These are phyloP conservation scores for Pelargonium nanum DNA, from an alignment of 345 rosid species.

Conservation along the genomic window DNA sequence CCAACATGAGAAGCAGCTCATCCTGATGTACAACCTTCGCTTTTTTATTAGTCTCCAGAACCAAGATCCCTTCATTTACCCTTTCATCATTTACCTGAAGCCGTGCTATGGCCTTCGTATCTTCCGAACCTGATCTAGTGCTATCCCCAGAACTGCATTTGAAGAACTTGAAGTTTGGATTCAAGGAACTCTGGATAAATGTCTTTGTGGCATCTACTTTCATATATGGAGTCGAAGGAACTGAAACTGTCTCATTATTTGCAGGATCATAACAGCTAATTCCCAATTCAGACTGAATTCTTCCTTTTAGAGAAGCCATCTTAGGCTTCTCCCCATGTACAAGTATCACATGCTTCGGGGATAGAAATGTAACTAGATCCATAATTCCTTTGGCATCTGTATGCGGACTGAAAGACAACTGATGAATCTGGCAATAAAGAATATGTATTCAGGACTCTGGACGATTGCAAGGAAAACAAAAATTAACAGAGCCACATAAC, in stretches of 20 bases:
- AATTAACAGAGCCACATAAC: too few relatives aligned
- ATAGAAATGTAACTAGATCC: conserved; percentile 85
- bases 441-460: neutral
- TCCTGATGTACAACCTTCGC: conserved; percentile 65
- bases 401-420: conserved; percentile 88
- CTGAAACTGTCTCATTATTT: conserved; percentile 51
- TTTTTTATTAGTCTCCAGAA: conserved; percentile 43
- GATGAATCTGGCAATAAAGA: conserved; percentile 56
- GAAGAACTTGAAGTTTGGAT: conserved; percentile 56
- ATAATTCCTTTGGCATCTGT: conserved; percentile 90
- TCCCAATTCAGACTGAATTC: conserved; percentile 55
- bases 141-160: conserved; percentile 16
- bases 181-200: conserved; percentile 49
- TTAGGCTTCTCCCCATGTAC: conserved; percentile 92
- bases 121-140: conserved; percentile 15
- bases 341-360: conserved; percentile 70
- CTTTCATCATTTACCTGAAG: conserved; percentile 55
- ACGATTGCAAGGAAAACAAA: too few relatives aligned
- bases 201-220: conserved; percentile 57
- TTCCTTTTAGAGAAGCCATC: conserved; percentile 66
- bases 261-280: conserved; percentile 70
- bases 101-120: conserved; percentile 5
- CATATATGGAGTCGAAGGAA: conserved; percentile 47
- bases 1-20: conserved; percentile 39
- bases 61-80: conserved; percentile 44